phyloP scores from a whole-genome alignment of 768 basidiomycete genomes.

The Russula abietina region DNA sequence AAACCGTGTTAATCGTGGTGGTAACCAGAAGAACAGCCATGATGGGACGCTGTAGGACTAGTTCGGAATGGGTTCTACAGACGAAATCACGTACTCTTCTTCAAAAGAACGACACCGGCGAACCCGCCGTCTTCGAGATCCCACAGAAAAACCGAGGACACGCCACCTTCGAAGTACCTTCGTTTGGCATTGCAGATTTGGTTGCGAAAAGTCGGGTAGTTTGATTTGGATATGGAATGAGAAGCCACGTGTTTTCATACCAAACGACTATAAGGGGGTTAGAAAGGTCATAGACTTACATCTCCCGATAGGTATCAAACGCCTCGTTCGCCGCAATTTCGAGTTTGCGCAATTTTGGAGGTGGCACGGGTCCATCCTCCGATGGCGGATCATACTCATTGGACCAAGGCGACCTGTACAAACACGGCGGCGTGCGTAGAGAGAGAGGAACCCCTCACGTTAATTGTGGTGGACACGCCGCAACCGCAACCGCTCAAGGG shows the following conservation, averaged over 20 bases:
- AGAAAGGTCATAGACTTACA: slow-evolving; percentile 44
- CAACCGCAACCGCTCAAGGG: not conserved
- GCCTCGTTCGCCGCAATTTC: slow-evolving; percentile 94
- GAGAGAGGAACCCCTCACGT: not conserved
- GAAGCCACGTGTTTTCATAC: slow-evolving; percentile 2
- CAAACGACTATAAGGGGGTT: not conserved
- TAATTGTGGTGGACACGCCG: not conserved
- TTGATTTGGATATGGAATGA: not conserved
- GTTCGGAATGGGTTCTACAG: not conserved
- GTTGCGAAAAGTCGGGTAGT: not conserved
- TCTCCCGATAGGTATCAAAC: slow-evolving; percentile 94
- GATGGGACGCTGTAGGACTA: not conserved
- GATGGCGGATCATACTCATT: slow-evolving; percentile 91
- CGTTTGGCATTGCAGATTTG: not conserved
- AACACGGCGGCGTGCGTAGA: not conserved
- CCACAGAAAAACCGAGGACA: slow-evolving; percentile 96
- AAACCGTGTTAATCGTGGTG: not conserved
- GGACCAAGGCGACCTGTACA: slow-evolving; percentile 89
- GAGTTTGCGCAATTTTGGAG: slow-evolving; percentile 77
- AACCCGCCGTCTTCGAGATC: slow-evolving; percentile 95
- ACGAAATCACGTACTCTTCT: slow-evolving; percentile 63
- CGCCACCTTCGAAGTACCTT: slow-evolving; percentile 97
- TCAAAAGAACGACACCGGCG: slow-evolving; percentile 92
- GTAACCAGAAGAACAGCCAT: not conserved
- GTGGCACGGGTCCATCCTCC: slow-evolving; percentile 84